Base-by-base conservation (phyloP, 164 flowering plant genomes). In the Magnolia kwangsiensis region DNA sequence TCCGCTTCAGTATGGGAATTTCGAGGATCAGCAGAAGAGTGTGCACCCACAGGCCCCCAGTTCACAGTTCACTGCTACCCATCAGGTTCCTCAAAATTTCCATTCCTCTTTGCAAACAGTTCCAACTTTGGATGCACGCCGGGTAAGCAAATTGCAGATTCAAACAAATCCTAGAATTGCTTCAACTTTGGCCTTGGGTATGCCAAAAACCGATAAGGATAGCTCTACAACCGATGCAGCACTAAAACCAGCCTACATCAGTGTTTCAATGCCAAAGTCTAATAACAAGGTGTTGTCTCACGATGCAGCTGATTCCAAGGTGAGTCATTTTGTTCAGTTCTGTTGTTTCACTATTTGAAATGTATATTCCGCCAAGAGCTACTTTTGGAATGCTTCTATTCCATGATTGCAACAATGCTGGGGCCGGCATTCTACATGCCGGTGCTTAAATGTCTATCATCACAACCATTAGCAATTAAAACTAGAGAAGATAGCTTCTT, bases 121-220 rank as follows among this genome's bases (percentile, higher is more conserved):
- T 87, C 80, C 89, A 76, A 79, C 91, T 77, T 61, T 81, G 77
- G 98, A 92, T 85, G 75, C 92, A 55, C 85, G 82, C 27, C 84
- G 88, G 78, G 88, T 81, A 76, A 87, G 84, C 90, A 92, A 87
- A 80, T 14, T 96, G 81, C 98, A 96, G 91, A 92, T 96, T 77
- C 93, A 90, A 73, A 91, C 94, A 71, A 96, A 96, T 80, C 98
- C 98, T 73, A 91, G 97, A 90, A 94, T 94, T 82, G 91, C 94
- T 79, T 86, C 97, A 72, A 88, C 83, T 86, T 78, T 94, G 84
- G 76, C 89, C 29, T 67, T 86, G 61, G 87, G 89, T 76, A 68
- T 83, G 73, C 81, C 86, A 68, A 91, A 89, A 82, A 67, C 80
- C 4, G 88, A 86, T 20, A 90, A 89, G 87, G 95, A 88, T 72